Conservation (phyloP, 352 stramenopile species). For the Blastocystis hominis region DNA sequence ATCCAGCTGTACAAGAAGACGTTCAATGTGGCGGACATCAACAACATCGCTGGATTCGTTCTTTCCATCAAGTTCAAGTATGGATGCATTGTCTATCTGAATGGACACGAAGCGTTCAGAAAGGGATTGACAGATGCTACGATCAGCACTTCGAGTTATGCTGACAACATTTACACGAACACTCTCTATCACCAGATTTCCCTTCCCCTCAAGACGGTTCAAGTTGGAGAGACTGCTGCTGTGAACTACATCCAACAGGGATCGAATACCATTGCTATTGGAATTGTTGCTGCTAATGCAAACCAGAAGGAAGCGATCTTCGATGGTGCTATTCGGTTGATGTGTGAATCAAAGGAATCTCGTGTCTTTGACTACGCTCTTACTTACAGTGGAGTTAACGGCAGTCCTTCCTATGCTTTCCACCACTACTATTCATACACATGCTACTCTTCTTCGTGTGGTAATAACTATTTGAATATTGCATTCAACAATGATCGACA, state of each 20-base stretch:
- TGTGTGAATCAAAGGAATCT: background rate
- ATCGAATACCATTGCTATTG: background rate
- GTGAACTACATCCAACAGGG: conserved; percentile 1
- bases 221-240: no score
- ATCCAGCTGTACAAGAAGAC: conserved; percentile 32
- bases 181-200: conserved; percentile 2
- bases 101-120: conserved; percentile 28
- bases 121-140: background rate
- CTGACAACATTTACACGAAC: background rate
- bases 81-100: conserved; percentile 25
- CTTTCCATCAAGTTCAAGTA: background rate
- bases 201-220: background rate
- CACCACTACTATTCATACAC: background rate
- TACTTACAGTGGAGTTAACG: background rate
- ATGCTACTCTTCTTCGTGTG: background rate
- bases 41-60: background rate
- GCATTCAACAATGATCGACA: no score
- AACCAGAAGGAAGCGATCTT: background rate
- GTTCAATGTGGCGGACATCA: background rate
- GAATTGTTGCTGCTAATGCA: background rate
- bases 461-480: background rate
- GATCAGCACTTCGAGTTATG: background rate
- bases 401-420: background rate
- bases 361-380: background rate
- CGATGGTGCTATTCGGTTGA: background rate